These are phyloP conservation scores for Auxenochlorella pyrenoidosa DNA, from an alignment of 139 green algal species.

Conservation along the genomic window DNA sequence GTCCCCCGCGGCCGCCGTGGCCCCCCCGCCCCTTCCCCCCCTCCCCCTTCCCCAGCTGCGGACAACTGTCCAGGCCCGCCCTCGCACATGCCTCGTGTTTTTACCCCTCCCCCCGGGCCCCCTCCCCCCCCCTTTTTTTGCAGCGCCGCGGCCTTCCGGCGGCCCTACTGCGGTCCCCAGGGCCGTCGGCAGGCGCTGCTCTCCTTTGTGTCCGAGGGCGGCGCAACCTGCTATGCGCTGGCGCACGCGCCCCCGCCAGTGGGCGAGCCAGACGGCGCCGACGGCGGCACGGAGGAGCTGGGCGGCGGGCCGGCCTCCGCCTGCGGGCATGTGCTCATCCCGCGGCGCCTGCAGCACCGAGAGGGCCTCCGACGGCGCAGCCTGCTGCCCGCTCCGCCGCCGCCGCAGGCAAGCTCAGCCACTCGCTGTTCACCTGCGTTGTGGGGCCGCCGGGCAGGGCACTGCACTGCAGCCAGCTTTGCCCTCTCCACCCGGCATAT, in stretches of 20 bases:
- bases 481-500: too few species aligned
- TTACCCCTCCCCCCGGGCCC: background rate
- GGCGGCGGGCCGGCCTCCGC: background rate
- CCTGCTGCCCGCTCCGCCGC: background rate
- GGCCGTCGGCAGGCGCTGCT: conserved; percentile 15
- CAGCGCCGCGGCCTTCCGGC: conserved; percentile 5
- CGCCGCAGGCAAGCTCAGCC: background rate
- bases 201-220: conserved; percentile 10
- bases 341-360: background rate
- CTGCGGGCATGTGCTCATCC: background rate
- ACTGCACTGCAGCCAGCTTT: too few species aligned
- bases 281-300: background rate
- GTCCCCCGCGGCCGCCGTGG: background rate
- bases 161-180: background rate
- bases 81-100: background rate
- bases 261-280: background rate
- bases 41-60: too few species aligned
- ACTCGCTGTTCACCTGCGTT: too few species aligned
- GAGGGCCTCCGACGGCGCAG: background rate
- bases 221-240: background rate
- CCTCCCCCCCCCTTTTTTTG: background rate
- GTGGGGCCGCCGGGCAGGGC: too few species aligned
- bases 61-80: too few species aligned
- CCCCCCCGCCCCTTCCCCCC: background rate
- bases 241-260: background rate